Conservation (phyloP, 1,284 basidiomycete species). For the Boletus mariae region DNA sequence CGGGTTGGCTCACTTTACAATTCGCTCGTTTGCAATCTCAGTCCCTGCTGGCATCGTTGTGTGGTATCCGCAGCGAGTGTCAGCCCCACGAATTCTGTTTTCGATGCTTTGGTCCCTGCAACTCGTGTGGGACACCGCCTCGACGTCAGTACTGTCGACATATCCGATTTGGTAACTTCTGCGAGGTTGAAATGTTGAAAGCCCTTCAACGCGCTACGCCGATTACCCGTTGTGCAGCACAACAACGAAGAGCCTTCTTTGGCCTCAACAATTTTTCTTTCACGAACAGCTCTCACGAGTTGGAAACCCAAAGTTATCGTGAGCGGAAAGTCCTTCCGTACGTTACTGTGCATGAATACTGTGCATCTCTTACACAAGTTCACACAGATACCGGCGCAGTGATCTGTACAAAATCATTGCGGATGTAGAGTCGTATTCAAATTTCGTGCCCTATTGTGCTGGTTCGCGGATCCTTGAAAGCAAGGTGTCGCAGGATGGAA, state of each 20-base stretch:
- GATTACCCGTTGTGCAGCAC: slow-evolving; percentile 1
- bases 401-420: slow-evolving; percentile 87
- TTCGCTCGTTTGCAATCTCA: not conserved
- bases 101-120: not conserved
- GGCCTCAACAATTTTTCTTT: slow-evolving; percentile 40
- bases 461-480: slow-evolving; percentile 63
- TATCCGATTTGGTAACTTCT: not conserved
- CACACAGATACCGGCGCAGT: slow-evolving; percentile 61
- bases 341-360: slow-evolving; percentile 31
- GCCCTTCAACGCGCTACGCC: slow-evolving; percentile 13
- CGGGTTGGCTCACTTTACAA: not conserved
- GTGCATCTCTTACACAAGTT: slow-evolving; percentile 15
- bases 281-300: slow-evolving; percentile 32
- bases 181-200: slow-evolving; percentile 16
- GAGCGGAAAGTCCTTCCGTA: slow-evolving; percentile 79
- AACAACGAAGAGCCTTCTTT: slow-evolving; percentile 33
- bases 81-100: too few relatives aligned
- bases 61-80: too few relatives aligned
- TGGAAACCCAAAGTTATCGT: slow-evolving; percentile 45
- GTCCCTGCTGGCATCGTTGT: too few relatives aligned
- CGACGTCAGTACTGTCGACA: not conserved
- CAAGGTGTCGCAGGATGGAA: slow-evolving; percentile 32
- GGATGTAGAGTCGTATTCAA: slow-evolving; percentile 82
- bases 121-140: not conserved
- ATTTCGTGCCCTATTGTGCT: slow-evolving; percentile 89